Base-by-base conservation (phyloP, 2,329 filamentous ascomycete genomes). In the Bretziella fagacearum region DNA sequence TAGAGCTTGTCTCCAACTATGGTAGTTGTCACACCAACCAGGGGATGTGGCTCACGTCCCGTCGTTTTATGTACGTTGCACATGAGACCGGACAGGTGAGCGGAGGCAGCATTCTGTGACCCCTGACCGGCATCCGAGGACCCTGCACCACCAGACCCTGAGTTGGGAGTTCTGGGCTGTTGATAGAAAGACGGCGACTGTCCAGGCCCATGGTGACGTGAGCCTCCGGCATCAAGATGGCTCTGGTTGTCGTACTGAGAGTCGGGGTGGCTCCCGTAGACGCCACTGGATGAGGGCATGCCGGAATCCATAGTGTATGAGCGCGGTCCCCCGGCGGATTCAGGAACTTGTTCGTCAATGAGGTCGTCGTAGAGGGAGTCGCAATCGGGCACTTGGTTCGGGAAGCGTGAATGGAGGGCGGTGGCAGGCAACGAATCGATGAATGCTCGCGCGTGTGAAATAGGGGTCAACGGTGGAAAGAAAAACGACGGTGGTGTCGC, bases 1-100 rank as follows among this genome's bases (percentile, higher is more conserved):
- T 94, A 98, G 18, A 98, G 70, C 61, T 93, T 95, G 62, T 98
- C 91, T 23, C 89, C 91, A 1, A 98, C 63, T 41, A 96, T 84
- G 0, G 91, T 96, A 0, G 91, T 96, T 0, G 91, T 95, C 4
- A 91, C 89, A 26, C 91, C 91, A 0, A 98, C 91, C 2, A 96
- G 68, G 2, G 91, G 83, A 57, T 84, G 85, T 2, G 91, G 91
- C 58, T 96, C 87, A 52, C 79, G 78, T 29, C 91, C 91, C 0
- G 89, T 96, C 1, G 91, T 96, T 53, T 87, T 68, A 55, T 79
- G 75, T n/a, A 80, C 76, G 57, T 80, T 80, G 57, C 76, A 80
- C 74, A 80, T 79, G 46, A 80, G 59, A 0, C 76, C 76, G 0
- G 76, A 80, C 8, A 79, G 62, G 56, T 80, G 76, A 5, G 73